Evolutionary conservation across 768 basidiomycete genomes (phyloP).

Genomic region (Termitomyces eurrhizus): DNA sequence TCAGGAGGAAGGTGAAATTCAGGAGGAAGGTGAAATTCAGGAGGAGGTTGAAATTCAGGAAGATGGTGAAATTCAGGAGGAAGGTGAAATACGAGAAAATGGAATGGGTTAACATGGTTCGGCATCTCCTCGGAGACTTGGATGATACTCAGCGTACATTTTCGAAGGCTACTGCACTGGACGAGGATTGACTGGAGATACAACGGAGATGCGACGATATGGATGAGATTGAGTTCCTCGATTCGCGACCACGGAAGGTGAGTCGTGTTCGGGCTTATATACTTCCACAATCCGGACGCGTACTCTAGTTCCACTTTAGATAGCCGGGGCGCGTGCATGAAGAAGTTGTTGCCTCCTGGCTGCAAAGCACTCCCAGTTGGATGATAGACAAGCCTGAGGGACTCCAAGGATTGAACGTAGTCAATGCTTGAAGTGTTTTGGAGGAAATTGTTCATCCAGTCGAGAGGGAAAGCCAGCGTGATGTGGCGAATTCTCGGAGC

Average conservation of each 20-base stretch:
- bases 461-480: conserved; percentile 9
- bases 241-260: conserved; percentile 13
- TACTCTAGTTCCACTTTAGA: conserved; percentile 7
- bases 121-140: conserved; percentile 1
- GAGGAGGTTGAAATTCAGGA: no score
- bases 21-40: no score
- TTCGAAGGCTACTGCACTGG: conserved; percentile 3
- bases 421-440: not conserved
- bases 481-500: conserved; percentile 7
- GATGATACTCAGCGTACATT: conserved; percentile 4
- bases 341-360: not conserved
- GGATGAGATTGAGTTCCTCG: conserved; percentile 9
- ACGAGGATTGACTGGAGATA: conserved; percentile 3
- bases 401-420: conserved; percentile 5
- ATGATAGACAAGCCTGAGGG: conserved; percentile 6
- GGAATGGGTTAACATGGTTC: not conserved
- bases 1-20: no score
- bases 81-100: not conserved
- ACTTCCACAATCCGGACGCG: conserved; percentile 2
- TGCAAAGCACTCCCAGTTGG: not conserved
- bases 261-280: not conserved
- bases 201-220: conserved; percentile 1
- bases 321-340: conserved; percentile 2
- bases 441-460: conserved; percentile 9
- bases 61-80: no score